Conservation (phyloP, 2,329 filamentous ascomycete genomes). For the Uncinocarpus reesii region DNA sequence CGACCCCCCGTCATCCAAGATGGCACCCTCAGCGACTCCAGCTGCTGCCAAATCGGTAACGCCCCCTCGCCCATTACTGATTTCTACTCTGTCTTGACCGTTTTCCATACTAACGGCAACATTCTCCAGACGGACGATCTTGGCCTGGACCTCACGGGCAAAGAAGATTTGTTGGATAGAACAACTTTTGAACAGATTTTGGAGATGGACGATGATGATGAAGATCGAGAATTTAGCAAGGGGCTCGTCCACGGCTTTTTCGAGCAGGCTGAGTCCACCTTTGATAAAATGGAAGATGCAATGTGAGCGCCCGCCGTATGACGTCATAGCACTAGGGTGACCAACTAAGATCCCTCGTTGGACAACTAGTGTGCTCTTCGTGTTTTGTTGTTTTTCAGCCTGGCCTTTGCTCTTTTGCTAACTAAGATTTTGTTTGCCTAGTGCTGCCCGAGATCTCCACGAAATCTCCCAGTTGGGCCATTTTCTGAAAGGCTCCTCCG, state of each 20-base stretch:
- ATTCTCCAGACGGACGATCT: constrained; percentile 37
- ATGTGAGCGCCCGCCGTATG: constrained; percentile 53
- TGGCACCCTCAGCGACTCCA: constrained; percentile 14
- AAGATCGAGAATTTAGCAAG: constrained; percentile 68
- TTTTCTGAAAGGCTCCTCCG: constrained; percentile 94
- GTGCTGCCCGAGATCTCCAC: constrained; percentile 57
- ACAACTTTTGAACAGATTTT: constrained; percentile 86
- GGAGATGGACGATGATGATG: constrained; percentile 92
- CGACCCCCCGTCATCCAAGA: constrained; percentile 15
- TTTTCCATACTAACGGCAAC: too few species aligned
- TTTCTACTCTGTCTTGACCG: constrained; percentile 1
- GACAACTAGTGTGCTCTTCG: not conserved
- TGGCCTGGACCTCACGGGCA: constrained; percentile 46
- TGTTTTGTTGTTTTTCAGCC: not conserved
- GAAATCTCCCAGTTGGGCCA: constrained; percentile 76
- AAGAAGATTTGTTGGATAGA: constrained; percentile 67
- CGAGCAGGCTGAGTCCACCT: constrained; percentile 77
- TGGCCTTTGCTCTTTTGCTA: not conserved
- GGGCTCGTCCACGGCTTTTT: constrained; percentile 90
- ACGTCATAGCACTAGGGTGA: constrained; percentile 15
- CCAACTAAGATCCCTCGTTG: too few species aligned
- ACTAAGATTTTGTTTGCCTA: constrained; percentile 29
- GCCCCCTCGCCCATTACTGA: not conserved
- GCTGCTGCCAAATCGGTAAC: constrained; percentile 9
- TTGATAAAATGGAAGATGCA: constrained; percentile 68